Evolutionary conservation across 306 rosid species (phyloP).

Genomic region (Medicago arabica): DNA sequence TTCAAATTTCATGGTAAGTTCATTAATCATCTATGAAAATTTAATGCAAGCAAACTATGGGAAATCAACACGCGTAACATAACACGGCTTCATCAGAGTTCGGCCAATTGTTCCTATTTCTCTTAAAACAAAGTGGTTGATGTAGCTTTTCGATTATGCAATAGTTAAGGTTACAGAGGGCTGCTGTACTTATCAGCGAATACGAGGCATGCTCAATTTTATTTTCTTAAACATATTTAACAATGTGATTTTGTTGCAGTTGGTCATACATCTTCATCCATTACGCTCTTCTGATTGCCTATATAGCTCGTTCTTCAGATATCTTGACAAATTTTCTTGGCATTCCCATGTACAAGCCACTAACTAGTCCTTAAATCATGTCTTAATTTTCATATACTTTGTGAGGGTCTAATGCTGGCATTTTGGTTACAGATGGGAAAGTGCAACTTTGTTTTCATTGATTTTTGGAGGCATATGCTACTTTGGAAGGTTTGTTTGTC

Average conservation of each 20-base stretch:
- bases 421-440: conserved; percentile 81
- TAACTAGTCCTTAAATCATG: conserved; percentile 29
- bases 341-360: conserved; percentile 62
- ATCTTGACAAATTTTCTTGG: conserved; percentile 72
- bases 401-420: conserved; percentile 56
- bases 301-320: conserved; percentile 76
- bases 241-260: conserved; percentile 62
- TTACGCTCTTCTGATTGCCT: conserved; percentile 82
- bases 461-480: conserved; percentile 76
- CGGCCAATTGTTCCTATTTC: too few species aligned
- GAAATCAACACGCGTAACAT: neutral
- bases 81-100: neutral
- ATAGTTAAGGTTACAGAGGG: too few species aligned
- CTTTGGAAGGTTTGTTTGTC: conserved; percentile 70
- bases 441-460: conserved; percentile 78
- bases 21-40: neutral
- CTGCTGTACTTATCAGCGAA: too few species aligned
- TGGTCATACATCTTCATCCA: conserved; percentile 89
- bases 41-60: neutral
- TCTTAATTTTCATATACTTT: conserved; percentile 9
- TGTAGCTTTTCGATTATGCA: too few species aligned
- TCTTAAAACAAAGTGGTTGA: too few species aligned
- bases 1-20: conserved; percentile 79
- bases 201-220: too few species aligned
- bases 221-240: neutral